Base-by-base conservation (phyloP, 352 stramenopile genomes). In the Pilasporangium apinafurcum region DNA sequence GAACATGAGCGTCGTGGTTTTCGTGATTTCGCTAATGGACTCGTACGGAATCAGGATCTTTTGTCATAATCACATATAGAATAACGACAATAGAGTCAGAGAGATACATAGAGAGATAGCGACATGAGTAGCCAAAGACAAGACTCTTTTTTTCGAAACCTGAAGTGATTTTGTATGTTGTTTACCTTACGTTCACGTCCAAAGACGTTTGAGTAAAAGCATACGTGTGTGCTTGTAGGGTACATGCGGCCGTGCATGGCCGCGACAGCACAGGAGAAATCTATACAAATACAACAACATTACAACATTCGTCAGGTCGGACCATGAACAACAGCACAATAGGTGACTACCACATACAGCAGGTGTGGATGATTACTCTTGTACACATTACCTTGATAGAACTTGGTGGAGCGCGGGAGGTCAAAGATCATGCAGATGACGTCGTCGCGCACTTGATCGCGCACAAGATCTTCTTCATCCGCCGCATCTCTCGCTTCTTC, bases 181-280 rank as follows among this genome's bases (percentile, higher is more conserved):
- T 22, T 44, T 44, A 83, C 70, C 68, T 93, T 93, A 63, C 76
- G 77, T 58, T 93, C 81, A 48, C 77, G 78, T 31, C 78, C 81
- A 62, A 93, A 91, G 27, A 91, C 70, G 45, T 91, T 91, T 43
- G 81, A 91, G 67, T 93, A 91, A 46, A 93, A 93, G 60, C 81
- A 93, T 34, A 89, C 65, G 51, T 88, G 74, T 16, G 76, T 63
- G 41, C 69, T 78, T 33, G 78, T 88, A 29, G 81, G 81, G 68
- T 93, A 93, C 81, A 93, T 93, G 48, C 81, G 78, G 37, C 81
- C 81, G 61, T 93, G 81, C 78, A 89, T 90, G 27, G 70, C 72
- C 13, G 79, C 71, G 41, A 91, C 81, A 2, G 78, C 78, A 51
- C 81, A 93, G 38, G 81, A 90, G 53, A 83, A 93, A 51, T 93